A percentile compares a stretch with the other conserved stretches of the same genome.
phyloP scores from a whole-genome alignment of 2,329 filamentous ascomycete genomes.

The Juglanconis oblonga region DNA sequence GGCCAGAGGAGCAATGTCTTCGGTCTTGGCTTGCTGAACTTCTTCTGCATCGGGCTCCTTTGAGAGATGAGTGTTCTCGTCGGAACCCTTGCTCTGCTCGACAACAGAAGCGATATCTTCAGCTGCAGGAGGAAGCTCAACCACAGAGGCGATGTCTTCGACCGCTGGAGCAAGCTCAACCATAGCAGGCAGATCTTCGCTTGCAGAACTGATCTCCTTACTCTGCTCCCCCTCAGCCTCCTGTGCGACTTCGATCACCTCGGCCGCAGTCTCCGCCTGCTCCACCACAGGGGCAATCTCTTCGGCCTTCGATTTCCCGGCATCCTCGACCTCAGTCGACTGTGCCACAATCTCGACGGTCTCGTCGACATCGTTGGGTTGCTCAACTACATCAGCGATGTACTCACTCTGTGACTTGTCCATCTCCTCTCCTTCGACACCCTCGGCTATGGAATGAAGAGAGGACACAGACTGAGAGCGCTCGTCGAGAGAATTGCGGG shows the following conservation, averaged over 20 bases:
- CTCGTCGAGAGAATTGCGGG: slow-evolving; percentile 22
- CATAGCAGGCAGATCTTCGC: background rate
- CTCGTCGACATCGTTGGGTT: background rate
- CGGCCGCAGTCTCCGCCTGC: slow-evolving; percentile 23
- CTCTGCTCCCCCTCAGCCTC: slow-evolving; percentile 18
- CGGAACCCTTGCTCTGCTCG: background rate
- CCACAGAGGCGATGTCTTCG: background rate
- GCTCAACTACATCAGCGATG: background rate
- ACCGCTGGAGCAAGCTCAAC: background rate
- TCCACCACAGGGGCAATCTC: slow-evolving; percentile 23
- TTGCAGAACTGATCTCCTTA: background rate
- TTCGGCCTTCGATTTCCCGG: slow-evolving; percentile 14
- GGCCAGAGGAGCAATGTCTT: slow-evolving; percentile 21
- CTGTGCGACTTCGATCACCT: slow-evolving; percentile 20
- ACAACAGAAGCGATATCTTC: background rate
- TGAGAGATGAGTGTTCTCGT: background rate
- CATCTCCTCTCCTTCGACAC: slow-evolving; percentile 24
- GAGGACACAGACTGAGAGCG: slow-evolving; percentile 34
- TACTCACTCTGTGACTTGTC: background rate
- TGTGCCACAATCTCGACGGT: background rate
- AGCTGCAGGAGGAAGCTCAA: background rate
- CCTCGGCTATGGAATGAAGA: slow-evolving; percentile 46
- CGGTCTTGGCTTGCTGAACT: background rate
- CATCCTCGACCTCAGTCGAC: slow-evolving; percentile 15
- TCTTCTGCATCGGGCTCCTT: background rate